These are phyloP conservation scores for Vitis cinerea DNA, from an alignment of 164 flowering plant species.

Conservation along the genomic window DNA sequence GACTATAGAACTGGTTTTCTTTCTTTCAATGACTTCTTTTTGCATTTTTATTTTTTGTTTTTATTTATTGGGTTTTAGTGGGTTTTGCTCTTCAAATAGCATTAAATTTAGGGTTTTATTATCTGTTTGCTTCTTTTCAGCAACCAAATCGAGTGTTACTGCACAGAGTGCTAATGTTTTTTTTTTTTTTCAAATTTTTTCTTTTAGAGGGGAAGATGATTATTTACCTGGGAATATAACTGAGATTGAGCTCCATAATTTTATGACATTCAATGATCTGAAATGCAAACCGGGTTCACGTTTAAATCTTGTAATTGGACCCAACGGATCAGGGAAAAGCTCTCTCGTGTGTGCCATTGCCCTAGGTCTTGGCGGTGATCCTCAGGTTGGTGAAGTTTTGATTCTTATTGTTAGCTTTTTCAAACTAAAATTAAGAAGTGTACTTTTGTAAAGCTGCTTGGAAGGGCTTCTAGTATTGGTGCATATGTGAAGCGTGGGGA, in stretches of 20 bases:
- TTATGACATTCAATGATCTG: conserved; percentile 75
- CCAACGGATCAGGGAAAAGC: conserved; percentile 96
- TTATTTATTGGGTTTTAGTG: background rate
- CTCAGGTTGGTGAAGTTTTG: conserved; percentile 54
- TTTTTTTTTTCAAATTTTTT: background rate
- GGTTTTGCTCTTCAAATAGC: no score
- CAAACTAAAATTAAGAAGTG: conserved; percentile 1
- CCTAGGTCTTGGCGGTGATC: conserved; percentile 94
- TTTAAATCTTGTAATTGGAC: conserved; percentile 87
- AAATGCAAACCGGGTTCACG: conserved; percentile 80
- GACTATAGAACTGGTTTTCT: background rate
- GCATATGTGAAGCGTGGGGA: conserved; percentile 96
- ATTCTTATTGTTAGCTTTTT: background rate
- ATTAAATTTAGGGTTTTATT: background rate
- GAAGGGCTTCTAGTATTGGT: conserved; percentile 90
- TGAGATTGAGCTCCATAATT: conserved; percentile 78
- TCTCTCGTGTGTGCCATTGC: conserved; percentile 97
- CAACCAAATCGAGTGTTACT: no score
- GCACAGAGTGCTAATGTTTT: background rate
- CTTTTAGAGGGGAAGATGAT: conserved; percentile 77
- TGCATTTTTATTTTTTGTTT: background rate
- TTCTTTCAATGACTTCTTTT: no score
- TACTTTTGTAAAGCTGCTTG: conserved; percentile 61
- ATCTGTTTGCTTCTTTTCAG: background rate
- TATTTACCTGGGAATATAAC: conserved; percentile 82